These are phyloP conservation scores for Pistacia integerrima DNA, from an alignment of 345 rosid species.

Conservation along the genomic window DNA sequence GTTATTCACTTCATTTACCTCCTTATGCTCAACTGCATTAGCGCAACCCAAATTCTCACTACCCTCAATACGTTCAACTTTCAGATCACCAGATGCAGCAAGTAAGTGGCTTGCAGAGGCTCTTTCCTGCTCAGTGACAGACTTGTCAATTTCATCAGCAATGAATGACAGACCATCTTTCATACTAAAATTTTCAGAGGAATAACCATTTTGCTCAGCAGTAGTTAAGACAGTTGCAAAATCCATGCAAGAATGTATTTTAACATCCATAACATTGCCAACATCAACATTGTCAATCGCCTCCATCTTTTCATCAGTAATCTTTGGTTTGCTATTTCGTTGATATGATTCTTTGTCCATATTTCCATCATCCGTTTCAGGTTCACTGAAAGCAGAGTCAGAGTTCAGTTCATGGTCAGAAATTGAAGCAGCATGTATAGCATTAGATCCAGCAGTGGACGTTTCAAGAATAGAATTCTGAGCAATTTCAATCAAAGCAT, in stretches of 20 bases:
- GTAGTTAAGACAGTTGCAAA: conserved; percentile 19
- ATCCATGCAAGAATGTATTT: conserved; percentile 30
- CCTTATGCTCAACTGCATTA: conserved; percentile 7
- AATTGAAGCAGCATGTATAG: conserved; percentile 34
- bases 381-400: conserved; percentile 37
- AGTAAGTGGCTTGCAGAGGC: conserved; percentile 20
- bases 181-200: conserved; percentile 20
- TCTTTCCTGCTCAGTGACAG: conserved; percentile 33
- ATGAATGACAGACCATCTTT: conserved; percentile 27
- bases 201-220: conserved; percentile 23
- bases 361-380: conserved; percentile 34
- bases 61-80: conserved; percentile 20
- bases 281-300: conserved; percentile 27
- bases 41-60: conserved; percentile 15
- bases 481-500: conserved; percentile 83
- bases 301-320: conserved; percentile 29
- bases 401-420: conserved; percentile 40
- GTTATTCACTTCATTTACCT: conserved; percentile 21
- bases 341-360: conserved; percentile 29
- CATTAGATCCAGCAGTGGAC: conserved; percentile 30
- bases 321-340: conserved; percentile 23
- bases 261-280: conserved; percentile 29
- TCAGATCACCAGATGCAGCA: conserved; percentile 11
- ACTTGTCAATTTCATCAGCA: conserved; percentile 25
- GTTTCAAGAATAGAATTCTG: conserved; percentile 66